These are phyloP conservation scores for Aspergillus sp. DNA, from an alignment of 2,329 filamentous ascomycete genomes.

Conservation along the genomic window DNA sequence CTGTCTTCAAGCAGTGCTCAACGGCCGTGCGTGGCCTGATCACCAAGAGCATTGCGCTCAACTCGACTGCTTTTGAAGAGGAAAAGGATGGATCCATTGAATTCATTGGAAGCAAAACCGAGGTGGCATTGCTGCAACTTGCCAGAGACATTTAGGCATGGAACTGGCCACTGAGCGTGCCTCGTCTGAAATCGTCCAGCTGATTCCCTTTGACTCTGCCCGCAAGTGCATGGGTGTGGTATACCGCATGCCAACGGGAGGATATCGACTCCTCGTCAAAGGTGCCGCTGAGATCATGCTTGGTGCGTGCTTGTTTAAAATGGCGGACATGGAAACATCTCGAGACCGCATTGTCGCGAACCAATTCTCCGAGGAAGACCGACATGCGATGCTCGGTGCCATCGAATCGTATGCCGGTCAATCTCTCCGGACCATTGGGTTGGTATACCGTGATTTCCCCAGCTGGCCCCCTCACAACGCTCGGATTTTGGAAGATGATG, in stretches of 20 bases:
- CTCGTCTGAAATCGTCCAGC: slow-evolving; percentile 53
- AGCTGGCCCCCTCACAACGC: slow-evolving; percentile 56
- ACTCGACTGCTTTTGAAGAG: slow-evolving; percentile 68
- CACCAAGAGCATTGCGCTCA: slow-evolving; percentile 36
- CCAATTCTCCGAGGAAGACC: slow-evolving; percentile 19
- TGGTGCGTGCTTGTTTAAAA: slow-evolving; percentile 24
- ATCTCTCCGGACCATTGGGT: slow-evolving; percentile 66
- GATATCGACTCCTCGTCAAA: slow-evolving; percentile 42
- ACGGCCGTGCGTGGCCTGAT: slow-evolving; percentile 28
- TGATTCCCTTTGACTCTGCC: slow-evolving; percentile 67
- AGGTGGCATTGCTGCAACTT: slow-evolving; percentile 64
- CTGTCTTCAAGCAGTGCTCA: slow-evolving; percentile 26
- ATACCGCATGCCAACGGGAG: slow-evolving; percentile 29
- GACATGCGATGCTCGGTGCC: slow-evolving; percentile 20
- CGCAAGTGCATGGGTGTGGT: slow-evolving; percentile 57
- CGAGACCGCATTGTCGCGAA: slow-evolving; percentile 16
- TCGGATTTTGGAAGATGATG: slow-evolving; percentile 52
- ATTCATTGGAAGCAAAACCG: slow-evolving; percentile 71
- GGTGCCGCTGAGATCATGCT: slow-evolving; percentile 43
- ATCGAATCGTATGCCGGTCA: slow-evolving; percentile 40
- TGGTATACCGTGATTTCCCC: slow-evolving; percentile 65
- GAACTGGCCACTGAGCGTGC: slow-evolving; percentile 56
- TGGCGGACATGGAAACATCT: slow-evolving; percentile 23
- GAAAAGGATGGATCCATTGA: slow-evolving; percentile 58
- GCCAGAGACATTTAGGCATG: slow-evolving; percentile 60